phyloP scores from a whole-genome alignment of 2,329 filamentous ascomycete species.

The Paraphaeosphaeria sporulosa region DNA sequence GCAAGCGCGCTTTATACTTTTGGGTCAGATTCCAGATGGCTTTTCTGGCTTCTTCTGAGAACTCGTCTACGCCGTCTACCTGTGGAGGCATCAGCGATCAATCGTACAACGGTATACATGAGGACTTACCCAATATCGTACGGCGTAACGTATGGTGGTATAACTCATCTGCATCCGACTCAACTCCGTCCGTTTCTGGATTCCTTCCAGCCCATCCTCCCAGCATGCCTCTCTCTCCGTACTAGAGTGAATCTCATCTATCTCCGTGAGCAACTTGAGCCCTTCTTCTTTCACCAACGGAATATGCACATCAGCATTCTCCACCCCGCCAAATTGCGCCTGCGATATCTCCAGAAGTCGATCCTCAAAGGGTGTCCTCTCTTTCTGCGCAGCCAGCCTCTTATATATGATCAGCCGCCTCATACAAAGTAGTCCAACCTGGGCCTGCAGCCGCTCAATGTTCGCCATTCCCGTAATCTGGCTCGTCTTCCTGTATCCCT shows the following conservation, averaged over 20 bases:
- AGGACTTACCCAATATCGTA: neutral
- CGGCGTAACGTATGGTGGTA: slow-evolving; percentile 4
- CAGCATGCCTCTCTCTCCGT: slow-evolving; percentile 10
- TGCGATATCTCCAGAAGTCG: neutral
- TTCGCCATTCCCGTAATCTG: neutral
- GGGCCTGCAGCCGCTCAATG: slow-evolving; percentile 2
- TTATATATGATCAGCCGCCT: neutral
- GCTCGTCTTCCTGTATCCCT: slow-evolving; percentile 6
- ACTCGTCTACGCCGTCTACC: slow-evolving; percentile 1
- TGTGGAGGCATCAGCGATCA: neutral
- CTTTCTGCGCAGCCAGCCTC: neutral
- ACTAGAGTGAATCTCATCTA: slow-evolving; percentile 3
- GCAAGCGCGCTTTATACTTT: slow-evolving; percentile 10
- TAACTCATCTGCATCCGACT: slow-evolving; percentile 3
- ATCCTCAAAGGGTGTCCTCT: neutral
- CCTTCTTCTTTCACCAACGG: neutral
- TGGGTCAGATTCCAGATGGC: slow-evolving; percentile 6
- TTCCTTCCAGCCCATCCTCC: slow-evolving; percentile 12
- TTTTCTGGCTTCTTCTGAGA: neutral
- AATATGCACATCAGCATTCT: neutral
- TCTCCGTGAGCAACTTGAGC: slow-evolving; percentile 1
- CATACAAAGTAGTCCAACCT: slow-evolving; percentile 1
- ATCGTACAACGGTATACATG: neutral
- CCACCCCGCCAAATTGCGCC: neutral
- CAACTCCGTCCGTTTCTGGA: neutral